Base-by-base conservation (phyloP, 2,329 filamentous ascomycete genomes). In the Paramyrothecium roridum region DNA sequence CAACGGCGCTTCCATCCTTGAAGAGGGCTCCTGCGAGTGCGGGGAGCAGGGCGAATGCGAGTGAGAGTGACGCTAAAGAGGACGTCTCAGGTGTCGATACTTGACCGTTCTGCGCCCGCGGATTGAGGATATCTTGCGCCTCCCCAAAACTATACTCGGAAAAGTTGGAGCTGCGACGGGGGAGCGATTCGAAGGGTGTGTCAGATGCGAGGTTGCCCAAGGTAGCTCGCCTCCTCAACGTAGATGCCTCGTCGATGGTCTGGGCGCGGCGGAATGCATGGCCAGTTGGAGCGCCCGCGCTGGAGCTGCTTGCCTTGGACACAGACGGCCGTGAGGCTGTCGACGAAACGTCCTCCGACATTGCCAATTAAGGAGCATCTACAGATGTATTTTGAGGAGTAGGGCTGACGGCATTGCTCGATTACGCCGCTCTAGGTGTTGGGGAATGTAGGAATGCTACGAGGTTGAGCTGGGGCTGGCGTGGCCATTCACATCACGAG, bases 1-100 rank as follows among this genome's bases (percentile, higher is more conserved):
- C 85, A 58, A 97, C 81, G 1, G 88, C 84, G 63, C 87, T 88
- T 13, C 93, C 93, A 74, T 96, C 90, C 57, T 89, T 83, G 69
- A 96, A 96, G 55, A 97, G 77, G 50, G 96, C 73, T 0, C 93
- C 93, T 1, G 86, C 91, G n/a, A 96, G 68, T 1, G 93, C 92
- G 3, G 93, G 93, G 16, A 98, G 75, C 50, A 97, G 80, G 3
- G 91, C 93, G 68, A 96, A 88, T 0, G 85, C 87, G 34, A 98
- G 76, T 1, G 93, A 92, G n/a, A 90, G 77, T 2, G 86, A 90
- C 58, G 95, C 87, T 83, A 91, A 91, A 57, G 86, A 80, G 2
- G 89, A 88, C 53, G 83, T 77, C 40, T 87, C 84, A 17, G 76
- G 70, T 19, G 73, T 64, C 23, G 73, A 56, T 26, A 78, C 60